Evolutionary conservation across 441 rosid genomes (phyloP).

Genomic region (Isatis lusitanica): DNA sequence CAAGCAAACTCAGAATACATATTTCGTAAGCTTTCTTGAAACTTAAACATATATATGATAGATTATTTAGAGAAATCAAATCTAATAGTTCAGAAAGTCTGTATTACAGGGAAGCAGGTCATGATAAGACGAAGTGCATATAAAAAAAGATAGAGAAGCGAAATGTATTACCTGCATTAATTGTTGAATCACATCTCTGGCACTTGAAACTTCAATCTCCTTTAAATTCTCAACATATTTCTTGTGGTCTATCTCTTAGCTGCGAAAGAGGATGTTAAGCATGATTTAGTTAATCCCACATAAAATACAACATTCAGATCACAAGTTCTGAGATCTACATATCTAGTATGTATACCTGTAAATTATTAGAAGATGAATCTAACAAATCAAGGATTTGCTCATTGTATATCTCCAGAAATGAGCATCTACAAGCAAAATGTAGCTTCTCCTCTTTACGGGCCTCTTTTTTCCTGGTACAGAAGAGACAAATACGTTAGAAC

Average conservation of each 20-base stretch:
- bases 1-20: not conserved
- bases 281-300: slow-evolving; percentile 8
- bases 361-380: no score
- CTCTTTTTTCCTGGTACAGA: slow-evolving; percentile 76
- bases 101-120: not conserved
- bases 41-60: not conserved
- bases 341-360: slow-evolving; percentile 53
- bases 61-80: not conserved
- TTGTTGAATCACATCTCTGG: slow-evolving; percentile 91
- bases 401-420: slow-evolving; percentile 95
- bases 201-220: slow-evolving; percentile 88
- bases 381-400: slow-evolving; percentile 96
- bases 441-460: slow-evolving; percentile 79
- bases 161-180: slow-evolving; percentile 63
- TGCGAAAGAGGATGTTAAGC: slow-evolving; percentile 31
- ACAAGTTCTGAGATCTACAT: not conserved
- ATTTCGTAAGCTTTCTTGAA: not conserved
- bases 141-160: not conserved
- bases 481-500: slow-evolving; percentile 18
- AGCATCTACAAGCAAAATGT: slow-evolving; percentile 83
- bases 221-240: slow-evolving; percentile 95
- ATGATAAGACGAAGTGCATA: not conserved
- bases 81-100: not conserved
- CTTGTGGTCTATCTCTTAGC: slow-evolving; percentile 94
- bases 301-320: not conserved